Evolutionary conservation across 345 rosid genomes (phyloP), one percentile per base, ranked within the genome.

Genomic region (Stellera chamaejasme): DNA sequence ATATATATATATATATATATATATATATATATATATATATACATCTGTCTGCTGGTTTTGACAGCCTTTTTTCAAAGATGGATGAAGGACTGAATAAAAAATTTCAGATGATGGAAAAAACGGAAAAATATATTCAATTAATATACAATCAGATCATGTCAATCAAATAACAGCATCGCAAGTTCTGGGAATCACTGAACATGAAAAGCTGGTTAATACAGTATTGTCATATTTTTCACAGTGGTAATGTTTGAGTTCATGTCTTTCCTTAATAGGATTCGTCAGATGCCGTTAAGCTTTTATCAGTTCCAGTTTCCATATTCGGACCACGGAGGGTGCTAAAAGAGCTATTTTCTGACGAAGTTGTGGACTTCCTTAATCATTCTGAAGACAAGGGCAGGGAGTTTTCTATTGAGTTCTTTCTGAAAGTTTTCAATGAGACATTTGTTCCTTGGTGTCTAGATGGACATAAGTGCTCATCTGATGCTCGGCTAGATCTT

Each of bases 361-460:
- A 67, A 39, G 49, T 61, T 67, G 78, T 50, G 27, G 27, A 48
- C 69, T 56, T 64, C 45, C 46, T 52, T 63, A 39, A 23, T 61
- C 50, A 61, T 61, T 54, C 71, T 58, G 65, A 47, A 63, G 73
- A 72, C 36, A 62, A 66, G 54, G 77, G 57, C 50, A 64, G 66
- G 50, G 78, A 71, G 53, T 60, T 77, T 52, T 73, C 71, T 50
- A 58, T 76, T 10, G 77, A 72, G 64, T 45, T 61, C 69, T 84
- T 84, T 66, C 58, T 78, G 64, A 65, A 74, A 73, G 77, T 67
- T 16, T 88, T 82, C 62, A 72, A 74, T 68, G 84, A 84, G 70
- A 78, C 68, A 50, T 92, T 92, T 67, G 63, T 92, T 51, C 99
- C 97, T 27, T 92, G 96, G 99, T 86, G 88, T 72, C 69, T 86